Evolutionary conservation across 441 rosid genomes (phyloP), one percentile per base, ranked within the genome.

Genomic region (Arabidopsis hybrid): DNA sequence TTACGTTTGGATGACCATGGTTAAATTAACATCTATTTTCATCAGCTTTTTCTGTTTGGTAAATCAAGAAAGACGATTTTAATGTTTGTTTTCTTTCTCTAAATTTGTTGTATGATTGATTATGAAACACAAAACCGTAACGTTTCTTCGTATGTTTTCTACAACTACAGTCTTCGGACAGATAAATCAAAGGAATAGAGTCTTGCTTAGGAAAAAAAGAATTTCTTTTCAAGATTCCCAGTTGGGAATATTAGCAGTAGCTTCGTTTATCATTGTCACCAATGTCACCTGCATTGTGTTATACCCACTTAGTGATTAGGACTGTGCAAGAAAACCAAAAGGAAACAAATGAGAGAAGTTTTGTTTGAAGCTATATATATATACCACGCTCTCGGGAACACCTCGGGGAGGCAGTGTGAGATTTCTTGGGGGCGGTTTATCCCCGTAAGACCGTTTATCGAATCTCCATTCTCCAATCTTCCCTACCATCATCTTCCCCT

Each of bases 391-490:
- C 81, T 87, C 89, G 0, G 99, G 87, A 71, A 90, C 97, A 71
- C 98, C 97, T 0, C 82, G 80, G 6, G 99, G 99, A 75, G 99
- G 99, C 80, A 95, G 60, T 47, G 97, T 63, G 39, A 95, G 98
- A 77, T 92, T 91, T 82, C 82, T 83, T 0, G 95, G 93, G 0
- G 99, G 99, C 16, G 91, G 79, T 39, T 65, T 87, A 11, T 2
- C 29, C 29, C 73, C 88, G 6, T 79, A 92, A 35, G 99, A 91
- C 74, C 99, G 86, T 77, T 95, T 95, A 82, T 92, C 97, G 2
- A 95, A 95, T 83, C 99, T 86, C 99, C 99, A 95, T 82, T 92
- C 97, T 65, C 99, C 99, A 46, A 89, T 88, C 85, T 83, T 92
- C n/a, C 99, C 99, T 72, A 78, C 72, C 65, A 87, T 91, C 60